A percentile compares a stretch with the other conserved stretches of the same genome.
Evolutionary conservation across 2,329 filamentous ascomycete genomes (phyloP).

Genomic region (Chalara sp.): DNA sequence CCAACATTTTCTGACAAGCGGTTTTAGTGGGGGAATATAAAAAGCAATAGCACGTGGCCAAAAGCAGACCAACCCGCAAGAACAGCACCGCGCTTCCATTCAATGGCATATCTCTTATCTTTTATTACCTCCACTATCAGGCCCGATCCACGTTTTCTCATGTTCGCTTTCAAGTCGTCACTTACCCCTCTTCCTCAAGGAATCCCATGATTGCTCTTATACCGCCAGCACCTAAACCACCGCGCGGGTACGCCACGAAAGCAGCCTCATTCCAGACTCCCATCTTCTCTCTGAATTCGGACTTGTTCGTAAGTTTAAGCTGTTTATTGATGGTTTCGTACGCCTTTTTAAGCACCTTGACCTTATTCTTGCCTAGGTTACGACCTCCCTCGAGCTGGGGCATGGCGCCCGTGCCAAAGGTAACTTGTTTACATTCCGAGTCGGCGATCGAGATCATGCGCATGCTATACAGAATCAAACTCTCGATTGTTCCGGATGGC

Average conservation of each 20-base stretch:
- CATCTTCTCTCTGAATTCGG: slow-evolving; percentile 85
- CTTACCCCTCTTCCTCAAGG: slow-evolving; percentile 61
- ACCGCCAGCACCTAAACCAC: slow-evolving; percentile 75
- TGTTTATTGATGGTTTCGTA: slow-evolving; percentile 79
- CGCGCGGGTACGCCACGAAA: slow-evolving; percentile 84
- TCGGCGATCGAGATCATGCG: slow-evolving; percentile 42
- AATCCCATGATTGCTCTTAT: slow-evolving; percentile 84
- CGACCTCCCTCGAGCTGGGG: slow-evolving; percentile 69
- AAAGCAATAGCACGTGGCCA: no score
- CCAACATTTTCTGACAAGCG: no score
- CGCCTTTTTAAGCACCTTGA: slow-evolving; percentile 74
- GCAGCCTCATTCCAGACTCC: slow-evolving; percentile 77
- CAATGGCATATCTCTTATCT: no score
- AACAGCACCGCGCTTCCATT: no score
- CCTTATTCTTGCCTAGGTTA: slow-evolving; percentile 72
- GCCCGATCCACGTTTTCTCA: no score
- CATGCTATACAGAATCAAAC: slow-evolving; percentile 68
- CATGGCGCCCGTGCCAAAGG: slow-evolving; percentile 80
- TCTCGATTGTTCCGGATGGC: slow-evolving; percentile 82
- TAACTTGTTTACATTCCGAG: slow-evolving; percentile 59
- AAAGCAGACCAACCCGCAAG: no score
- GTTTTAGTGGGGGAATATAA: no score
- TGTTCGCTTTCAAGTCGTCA: background rate
- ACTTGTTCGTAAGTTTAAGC: slow-evolving; percentile 76
- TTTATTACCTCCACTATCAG: no score